Conservation (phyloP, 345 rosid genomes). For the Eucalyptus regnans region DNA sequence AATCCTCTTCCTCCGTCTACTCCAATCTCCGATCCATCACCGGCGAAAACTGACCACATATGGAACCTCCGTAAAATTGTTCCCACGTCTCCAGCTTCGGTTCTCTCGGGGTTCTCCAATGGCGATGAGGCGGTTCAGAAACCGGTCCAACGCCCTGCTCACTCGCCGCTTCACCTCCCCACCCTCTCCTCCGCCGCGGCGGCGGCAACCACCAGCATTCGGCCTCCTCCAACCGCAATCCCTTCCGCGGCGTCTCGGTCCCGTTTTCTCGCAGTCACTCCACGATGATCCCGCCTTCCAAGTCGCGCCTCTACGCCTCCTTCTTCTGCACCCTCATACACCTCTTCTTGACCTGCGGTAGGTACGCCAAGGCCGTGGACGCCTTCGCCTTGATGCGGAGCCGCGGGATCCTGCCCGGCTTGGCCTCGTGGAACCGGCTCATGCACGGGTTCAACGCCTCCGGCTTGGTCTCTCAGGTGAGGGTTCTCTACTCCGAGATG, state of each 20-base stretch:
- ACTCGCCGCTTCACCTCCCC: background rate
- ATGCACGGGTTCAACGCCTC: constrained; percentile 44
- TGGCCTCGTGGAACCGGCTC: constrained; percentile 48
- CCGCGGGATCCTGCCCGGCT: constrained; percentile 28
- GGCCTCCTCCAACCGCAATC: background rate
- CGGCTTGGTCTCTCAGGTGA: constrained; percentile 63
- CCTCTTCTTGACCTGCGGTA: constrained; percentile 49
- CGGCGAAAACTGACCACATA: constrained; percentile 35
- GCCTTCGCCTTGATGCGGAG: constrained; percentile 54
- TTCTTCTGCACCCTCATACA: constrained; percentile 66
- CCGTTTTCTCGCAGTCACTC: background rate
- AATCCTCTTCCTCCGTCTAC: background rate
- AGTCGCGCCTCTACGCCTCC: constrained; percentile 24
- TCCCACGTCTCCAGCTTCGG: background rate
- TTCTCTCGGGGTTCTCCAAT: background rate
- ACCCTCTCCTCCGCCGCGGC: background rate
- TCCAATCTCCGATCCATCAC: background rate
- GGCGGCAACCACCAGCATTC: background rate
- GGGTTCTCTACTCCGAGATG: constrained; percentile 58
- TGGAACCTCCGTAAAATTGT: constrained; percentile 11
- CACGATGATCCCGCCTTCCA: background rate
- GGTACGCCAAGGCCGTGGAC: constrained; percentile 43
- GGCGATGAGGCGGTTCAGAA: background rate
- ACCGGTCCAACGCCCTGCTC: background rate
- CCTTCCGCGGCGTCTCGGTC: background rate